phyloP scores from a whole-genome alignment of 345 rosid species.

The Orychophragmus violaceus region DNA sequence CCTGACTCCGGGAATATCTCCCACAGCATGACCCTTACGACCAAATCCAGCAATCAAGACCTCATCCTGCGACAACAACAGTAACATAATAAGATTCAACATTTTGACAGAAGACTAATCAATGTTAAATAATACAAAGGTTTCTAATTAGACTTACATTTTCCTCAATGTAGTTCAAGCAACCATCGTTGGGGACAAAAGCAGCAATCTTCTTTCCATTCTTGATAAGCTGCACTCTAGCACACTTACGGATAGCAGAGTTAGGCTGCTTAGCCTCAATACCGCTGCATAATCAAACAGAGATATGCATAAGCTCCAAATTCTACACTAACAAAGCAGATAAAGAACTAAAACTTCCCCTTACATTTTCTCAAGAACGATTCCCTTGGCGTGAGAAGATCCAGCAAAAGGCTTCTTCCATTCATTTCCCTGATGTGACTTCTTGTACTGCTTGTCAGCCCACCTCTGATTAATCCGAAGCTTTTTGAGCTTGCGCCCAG shows the following conservation, averaged over 20 bases:
- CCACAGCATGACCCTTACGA: constrained; percentile 68
- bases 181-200: constrained; percentile 15
- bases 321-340: background rate
- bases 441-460: constrained; percentile 67
- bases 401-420: constrained; percentile 80
- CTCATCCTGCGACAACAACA: constrained; percentile 42
- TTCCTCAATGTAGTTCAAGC: constrained; percentile 16
- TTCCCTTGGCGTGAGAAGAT: constrained; percentile 67
- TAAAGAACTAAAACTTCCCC: background rate
- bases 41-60: constrained; percentile 76
- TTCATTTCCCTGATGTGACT: constrained; percentile 58
- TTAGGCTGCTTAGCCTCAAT: constrained; percentile 57
- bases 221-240: constrained; percentile 64
- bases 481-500: constrained; percentile 51
- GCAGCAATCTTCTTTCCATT: constrained; percentile 65
- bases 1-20: constrained; percentile 80
- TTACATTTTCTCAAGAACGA: constrained; percentile 66
- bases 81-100: background rate
- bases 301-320: background rate
- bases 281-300: constrained; percentile 26
- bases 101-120: background rate
- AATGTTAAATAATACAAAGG: background rate
- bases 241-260: constrained; percentile 74
- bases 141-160: background rate
- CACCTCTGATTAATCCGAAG: constrained; percentile 59